Percentiles rank a stretch among this genome's conserved stretches.
These are phyloP conservation scores for Meredithiella fracta DNA, from an alignment of 2,329 filamentous ascomycete genomes.

Conservation along the genomic window DNA sequence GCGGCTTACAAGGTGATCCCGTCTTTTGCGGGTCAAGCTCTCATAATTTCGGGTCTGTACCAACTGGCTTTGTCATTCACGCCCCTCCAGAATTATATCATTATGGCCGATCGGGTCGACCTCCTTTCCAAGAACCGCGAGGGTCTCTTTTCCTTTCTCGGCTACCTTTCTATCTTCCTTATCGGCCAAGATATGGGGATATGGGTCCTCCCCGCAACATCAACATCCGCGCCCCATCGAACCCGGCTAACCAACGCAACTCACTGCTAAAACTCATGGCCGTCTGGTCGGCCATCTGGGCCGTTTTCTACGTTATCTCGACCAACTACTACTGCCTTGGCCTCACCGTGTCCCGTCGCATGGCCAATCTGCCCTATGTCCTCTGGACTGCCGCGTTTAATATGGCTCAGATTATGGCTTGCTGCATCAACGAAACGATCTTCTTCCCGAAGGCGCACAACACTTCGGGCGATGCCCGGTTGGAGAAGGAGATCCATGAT, in stretches of 20 bases:
- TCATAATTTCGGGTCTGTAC: constrained; percentile 53
- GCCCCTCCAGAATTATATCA: constrained; percentile 62
- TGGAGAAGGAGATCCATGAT: constrained; percentile 44
- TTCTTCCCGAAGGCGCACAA: constrained; percentile 45
- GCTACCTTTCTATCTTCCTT: constrained; percentile 89
- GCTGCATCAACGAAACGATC: constrained; percentile 58
- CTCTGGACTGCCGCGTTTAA: constrained; percentile 91
- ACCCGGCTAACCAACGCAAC: constrained; percentile 28
- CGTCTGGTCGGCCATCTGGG: constrained; percentile 52
- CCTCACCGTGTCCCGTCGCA: constrained; percentile 64
- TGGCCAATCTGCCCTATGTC: constrained; percentile 88
- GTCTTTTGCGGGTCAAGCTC: constrained; percentile 59
- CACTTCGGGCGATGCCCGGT: constrained; percentile 21
- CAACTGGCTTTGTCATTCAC: constrained; percentile 63
- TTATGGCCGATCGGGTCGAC: constrained; percentile 63
- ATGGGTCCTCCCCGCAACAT: constrained; percentile 47
- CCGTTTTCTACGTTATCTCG: constrained; percentile 52
- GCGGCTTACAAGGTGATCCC: constrained; percentile 52
- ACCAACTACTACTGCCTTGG: constrained; percentile 53
- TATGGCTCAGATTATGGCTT: constrained; percentile 61
- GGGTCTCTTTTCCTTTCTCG: constrained; percentile 78
- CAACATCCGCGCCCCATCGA: constrained; percentile 26
- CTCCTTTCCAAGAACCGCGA: constrained; percentile 83
- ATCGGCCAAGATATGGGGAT: constrained; percentile 73
- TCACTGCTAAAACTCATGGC: constrained; percentile 47